phyloP scores from a whole-genome alignment of 371 early-diverging fungal species.

The Rhizopus stolonifer region DNA sequence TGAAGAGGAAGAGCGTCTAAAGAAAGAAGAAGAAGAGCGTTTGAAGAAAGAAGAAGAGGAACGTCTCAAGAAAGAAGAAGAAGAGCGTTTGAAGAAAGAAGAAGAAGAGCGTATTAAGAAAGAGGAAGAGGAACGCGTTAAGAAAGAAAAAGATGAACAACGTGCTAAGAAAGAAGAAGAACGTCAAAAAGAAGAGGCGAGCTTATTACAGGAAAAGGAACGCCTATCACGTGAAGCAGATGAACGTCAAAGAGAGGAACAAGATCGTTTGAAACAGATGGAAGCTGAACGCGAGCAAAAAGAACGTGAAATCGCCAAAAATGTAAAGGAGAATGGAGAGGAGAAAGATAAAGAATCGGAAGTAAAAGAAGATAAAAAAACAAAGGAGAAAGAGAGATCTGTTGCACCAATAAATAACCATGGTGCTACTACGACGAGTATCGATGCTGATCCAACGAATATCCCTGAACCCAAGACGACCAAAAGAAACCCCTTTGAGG shows the following conservation, averaged over 20 bases:
- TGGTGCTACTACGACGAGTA: too few species aligned
- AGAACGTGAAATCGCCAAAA: background rate
- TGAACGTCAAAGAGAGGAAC: background rate
- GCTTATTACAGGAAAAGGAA: background rate
- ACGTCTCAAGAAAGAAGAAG: background rate
- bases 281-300: background rate
- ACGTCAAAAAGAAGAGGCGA: background rate
- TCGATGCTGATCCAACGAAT: too few species aligned
- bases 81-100: constrained; percentile 4
- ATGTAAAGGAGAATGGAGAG: background rate
- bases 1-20: constrained; percentile 5
- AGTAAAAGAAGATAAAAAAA: too few species aligned
- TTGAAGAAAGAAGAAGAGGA: constrained; percentile 3
- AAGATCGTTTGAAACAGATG: background rate
- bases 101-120: constrained; percentile 1
- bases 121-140: background rate
- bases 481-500: background rate
- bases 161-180: background rate
- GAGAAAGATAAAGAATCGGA: too few species aligned
- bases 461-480: background rate
- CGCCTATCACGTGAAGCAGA: background rate
- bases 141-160: constrained; percentile 8
- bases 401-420: too few species aligned
- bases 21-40: constrained; percentile 1
- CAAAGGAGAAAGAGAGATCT: too few species aligned